Percentiles rank a stretch among this genome's conserved stretches.
Evolutionary conservation across 2,329 filamentous ascomycete species (phyloP).

Genomic region (Phoma sp.): DNA sequence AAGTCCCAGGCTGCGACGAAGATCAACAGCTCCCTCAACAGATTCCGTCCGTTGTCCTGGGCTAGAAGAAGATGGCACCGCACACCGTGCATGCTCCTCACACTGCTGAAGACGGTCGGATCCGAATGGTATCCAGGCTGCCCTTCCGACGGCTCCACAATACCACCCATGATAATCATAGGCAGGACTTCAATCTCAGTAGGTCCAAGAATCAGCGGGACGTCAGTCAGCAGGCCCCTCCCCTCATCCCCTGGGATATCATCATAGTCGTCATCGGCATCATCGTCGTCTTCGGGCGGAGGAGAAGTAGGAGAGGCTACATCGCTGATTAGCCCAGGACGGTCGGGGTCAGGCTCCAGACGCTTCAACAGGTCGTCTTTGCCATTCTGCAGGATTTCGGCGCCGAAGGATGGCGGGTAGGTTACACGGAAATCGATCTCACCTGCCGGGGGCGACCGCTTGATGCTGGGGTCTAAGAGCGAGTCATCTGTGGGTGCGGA

Average conservation of each 20-base stretch:
- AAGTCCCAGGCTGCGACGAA: conserved; percentile 98
- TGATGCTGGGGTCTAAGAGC: conserved; percentile 45
- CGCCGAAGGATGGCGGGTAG: conserved; percentile 57
- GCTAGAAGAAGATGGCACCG: conserved; percentile 89
- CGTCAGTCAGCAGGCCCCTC: conserved; percentile 87
- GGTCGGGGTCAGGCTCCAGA: conserved; percentile 55
- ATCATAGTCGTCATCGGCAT: conserved; percentile 76
- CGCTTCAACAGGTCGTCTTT: conserved; percentile 61
- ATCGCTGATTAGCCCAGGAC: conserved; percentile 48
- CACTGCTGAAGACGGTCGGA: conserved; percentile 62
- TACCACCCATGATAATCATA: conserved; percentile 96
- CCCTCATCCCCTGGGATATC: conserved; percentile 73
- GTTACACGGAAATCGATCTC: conserved; percentile 59
- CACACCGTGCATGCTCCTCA: conserved; percentile 85
- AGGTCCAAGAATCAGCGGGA: conserved; percentile 91
- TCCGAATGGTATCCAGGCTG: conserved; percentile 60
- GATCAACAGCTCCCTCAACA: conserved; percentile 88
- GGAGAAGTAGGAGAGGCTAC: conserved; percentile 51
- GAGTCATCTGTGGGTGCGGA: conserved; percentile 36
- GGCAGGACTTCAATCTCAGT: conserved; percentile 95
- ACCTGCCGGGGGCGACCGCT: conserved; percentile 49
- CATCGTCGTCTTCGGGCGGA: conserved; percentile 67
- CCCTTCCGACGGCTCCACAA: conserved; percentile 81
- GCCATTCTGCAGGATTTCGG: conserved; percentile 58
- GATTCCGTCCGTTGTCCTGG: conserved; percentile 86